These are phyloP conservation scores for Galerina marginata DNA, from an alignment of 768 basidiomycete species.

Conservation along the genomic window DNA sequence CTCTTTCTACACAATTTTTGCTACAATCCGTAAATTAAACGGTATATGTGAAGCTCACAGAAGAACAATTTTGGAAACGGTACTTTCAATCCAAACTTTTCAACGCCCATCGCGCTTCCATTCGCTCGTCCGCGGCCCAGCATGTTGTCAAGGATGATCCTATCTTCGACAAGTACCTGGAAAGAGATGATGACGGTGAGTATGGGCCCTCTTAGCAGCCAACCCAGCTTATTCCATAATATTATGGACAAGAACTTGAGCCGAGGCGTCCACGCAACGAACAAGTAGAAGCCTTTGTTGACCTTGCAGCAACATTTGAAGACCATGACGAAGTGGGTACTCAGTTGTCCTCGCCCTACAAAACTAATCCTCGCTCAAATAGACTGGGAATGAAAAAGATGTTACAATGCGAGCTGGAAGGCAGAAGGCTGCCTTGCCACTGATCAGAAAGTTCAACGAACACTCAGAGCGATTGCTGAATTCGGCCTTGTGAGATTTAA, in stretches of 20 bases:
- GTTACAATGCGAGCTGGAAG: constrained; percentile 95
- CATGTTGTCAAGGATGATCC: constrained; percentile 89
- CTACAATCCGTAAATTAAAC: constrained; percentile 11
- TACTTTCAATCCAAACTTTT: constrained; percentile 97
- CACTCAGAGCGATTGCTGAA: constrained; percentile 91
- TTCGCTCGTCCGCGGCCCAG: constrained; percentile 82
- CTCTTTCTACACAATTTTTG: constrained; percentile 13
- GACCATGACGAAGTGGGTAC: constrained; percentile 83
- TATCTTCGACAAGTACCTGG: constrained; percentile 96
- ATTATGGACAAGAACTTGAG: constrained; percentile 62
- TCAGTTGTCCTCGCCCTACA: not conserved
- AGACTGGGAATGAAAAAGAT: constrained; percentile 92
- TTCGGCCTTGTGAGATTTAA: constrained; percentile 63
- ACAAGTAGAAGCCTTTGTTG: constrained; percentile 77
- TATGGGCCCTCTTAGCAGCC: constrained; percentile 11
- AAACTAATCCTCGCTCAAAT: constrained; percentile 4
- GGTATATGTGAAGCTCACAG: constrained; percentile 64
- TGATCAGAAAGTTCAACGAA: constrained; percentile 97
- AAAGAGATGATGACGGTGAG: constrained; percentile 92
- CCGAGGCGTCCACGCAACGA: constrained; percentile 74
- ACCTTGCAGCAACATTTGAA: constrained; percentile 85
- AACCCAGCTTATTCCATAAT: not conserved
- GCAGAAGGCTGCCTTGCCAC: constrained; percentile 84
- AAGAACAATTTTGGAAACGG: constrained; percentile 94
- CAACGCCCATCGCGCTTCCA: constrained; percentile 93